These are phyloP conservation scores for Monosporascus cannonballus DNA, from an alignment of 2,329 filamentous ascomycete genomes.

Conservation along the genomic window DNA sequence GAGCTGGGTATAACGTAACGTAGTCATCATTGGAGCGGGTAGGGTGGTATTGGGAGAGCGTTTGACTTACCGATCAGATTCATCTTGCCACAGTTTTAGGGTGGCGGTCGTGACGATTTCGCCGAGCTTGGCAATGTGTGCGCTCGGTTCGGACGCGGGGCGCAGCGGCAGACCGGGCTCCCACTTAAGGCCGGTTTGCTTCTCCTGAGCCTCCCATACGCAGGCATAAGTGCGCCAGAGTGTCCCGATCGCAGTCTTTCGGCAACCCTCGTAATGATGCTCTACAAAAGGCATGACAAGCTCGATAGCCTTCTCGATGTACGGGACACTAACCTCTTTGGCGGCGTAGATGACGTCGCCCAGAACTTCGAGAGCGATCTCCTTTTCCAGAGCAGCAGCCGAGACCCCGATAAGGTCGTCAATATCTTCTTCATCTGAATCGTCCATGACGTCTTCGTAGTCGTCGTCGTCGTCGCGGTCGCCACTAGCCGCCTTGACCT, in stretches of 20 bases:
- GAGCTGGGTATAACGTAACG: constrained; percentile 97
- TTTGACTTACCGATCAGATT: constrained; percentile 80
- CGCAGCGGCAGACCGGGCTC: constrained; percentile 72
- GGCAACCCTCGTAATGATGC: constrained; percentile 87
- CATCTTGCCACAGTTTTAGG: constrained; percentile 78
- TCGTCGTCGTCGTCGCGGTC: constrained; percentile 40
- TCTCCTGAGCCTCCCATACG: constrained; percentile 82
- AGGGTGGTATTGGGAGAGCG: constrained; percentile 11
- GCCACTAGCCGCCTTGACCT: constrained; percentile 52
- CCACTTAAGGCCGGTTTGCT: constrained; percentile 76
- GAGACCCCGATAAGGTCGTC: constrained; percentile 80
- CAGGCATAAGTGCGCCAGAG: constrained; percentile 91
- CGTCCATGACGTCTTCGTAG: constrained; percentile 47
- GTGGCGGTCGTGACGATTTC: constrained; percentile 81
- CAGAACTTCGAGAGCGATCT: constrained; percentile 91
- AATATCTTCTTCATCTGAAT: constrained; percentile 72
- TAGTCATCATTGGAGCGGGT: constrained; percentile 70
- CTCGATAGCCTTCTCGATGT: constrained; percentile 84
- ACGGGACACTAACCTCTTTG: constrained; percentile 50
- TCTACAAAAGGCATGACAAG: constrained; percentile 74
- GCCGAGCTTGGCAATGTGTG: constrained; percentile 77
- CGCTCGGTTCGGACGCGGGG: constrained; percentile 64
- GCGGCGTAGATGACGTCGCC: constrained; percentile 79
- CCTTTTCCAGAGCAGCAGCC: constrained; percentile 89
- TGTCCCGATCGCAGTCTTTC: constrained; percentile 85